phyloP scores from a whole-genome alignment of 2,329 filamentous ascomycete species.

The Leptosphaerulina australis region DNA sequence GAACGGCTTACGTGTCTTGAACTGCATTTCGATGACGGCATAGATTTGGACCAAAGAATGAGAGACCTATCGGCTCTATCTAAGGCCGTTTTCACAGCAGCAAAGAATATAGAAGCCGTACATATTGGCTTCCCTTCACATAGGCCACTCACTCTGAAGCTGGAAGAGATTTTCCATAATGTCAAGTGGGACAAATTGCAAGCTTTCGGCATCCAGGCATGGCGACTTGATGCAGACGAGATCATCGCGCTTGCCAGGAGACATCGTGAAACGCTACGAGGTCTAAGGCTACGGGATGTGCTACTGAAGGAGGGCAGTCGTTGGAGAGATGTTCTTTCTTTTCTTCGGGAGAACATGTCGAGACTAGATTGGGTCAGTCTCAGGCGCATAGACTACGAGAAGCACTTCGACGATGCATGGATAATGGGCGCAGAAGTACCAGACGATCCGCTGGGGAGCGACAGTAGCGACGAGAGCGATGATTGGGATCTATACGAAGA shows the following conservation, averaged over 20 bases:
- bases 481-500: constrained; percentile 46
- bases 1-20: constrained; percentile 66
- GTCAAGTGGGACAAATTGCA: constrained; percentile 66
- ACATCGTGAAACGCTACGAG: constrained; percentile 62
- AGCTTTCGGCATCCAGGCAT: constrained; percentile 69
- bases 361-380: constrained; percentile 67
- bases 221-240: constrained; percentile 65
- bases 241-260: constrained; percentile 63
- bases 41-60: constrained; percentile 64
- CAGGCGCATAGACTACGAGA: constrained; percentile 65
- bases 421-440: constrained; percentile 56
- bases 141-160: constrained; percentile 60
- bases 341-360: constrained; percentile 62
- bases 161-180: constrained; percentile 68
- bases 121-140: constrained; percentile 69
- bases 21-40: constrained; percentile 66
- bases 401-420: constrained; percentile 58
- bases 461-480: constrained; percentile 50
- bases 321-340: constrained; percentile 66
- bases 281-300: constrained; percentile 66
- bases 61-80: constrained; percentile 63
- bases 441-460: constrained; percentile 54
- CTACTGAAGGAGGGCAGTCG: constrained; percentile 63
- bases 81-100: constrained; percentile 62
- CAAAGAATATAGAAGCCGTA: constrained; percentile 65